Evolutionary conservation across 345 rosid species (phyloP), one percentile per base, ranked within the genome.

Genomic region (Euphorbia peplus): DNA sequence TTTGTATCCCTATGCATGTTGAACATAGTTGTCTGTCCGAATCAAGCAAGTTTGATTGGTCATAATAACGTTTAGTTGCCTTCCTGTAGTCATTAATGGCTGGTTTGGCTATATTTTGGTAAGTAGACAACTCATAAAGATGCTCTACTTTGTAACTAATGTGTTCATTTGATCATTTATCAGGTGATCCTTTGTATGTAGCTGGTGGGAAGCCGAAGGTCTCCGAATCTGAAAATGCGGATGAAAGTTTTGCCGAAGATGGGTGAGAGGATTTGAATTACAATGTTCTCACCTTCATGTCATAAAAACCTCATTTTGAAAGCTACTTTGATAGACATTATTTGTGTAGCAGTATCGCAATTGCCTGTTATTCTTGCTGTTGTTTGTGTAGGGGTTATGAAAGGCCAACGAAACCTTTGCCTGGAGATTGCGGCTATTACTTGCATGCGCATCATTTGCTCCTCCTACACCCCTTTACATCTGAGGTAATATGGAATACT

Each of bases 361-460:
- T 32, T 32, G 37, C 37, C 37, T 32, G 37, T 32, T 32, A 32
- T 32, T 32, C 4, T 32, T 32, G 37, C 3, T 32, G 3, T 32
- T 32, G 42, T 3, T 35, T 39, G 11, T 39, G 73, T 73, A 93
- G 96, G 63, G 96, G 98, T 46, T 87, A 93, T 76, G 76, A 70
- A 54, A 90, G 83, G 73, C 91, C 96, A 12, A 57, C 61, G 18
- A 83, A 85, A 29, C 88, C 98, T 26, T 87, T 90, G 46, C 93
- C 97, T 0, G 97, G 98, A 70, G 97, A 89, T 55, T 90, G 88
- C 58, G 98, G 97, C 71, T 93, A 89, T 76, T 71, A 83, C 74
- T 78, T 93, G 79, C 97, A 93, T 71, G 98, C 97, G 42, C 96
- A 89, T 83, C 80, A 80, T 62, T 72, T 90, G 57, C 52, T 46